Evolutionary conservation across 2,329 filamentous ascomycete species (phyloP).

Genomic region (Diaporthe helianthi): DNA sequence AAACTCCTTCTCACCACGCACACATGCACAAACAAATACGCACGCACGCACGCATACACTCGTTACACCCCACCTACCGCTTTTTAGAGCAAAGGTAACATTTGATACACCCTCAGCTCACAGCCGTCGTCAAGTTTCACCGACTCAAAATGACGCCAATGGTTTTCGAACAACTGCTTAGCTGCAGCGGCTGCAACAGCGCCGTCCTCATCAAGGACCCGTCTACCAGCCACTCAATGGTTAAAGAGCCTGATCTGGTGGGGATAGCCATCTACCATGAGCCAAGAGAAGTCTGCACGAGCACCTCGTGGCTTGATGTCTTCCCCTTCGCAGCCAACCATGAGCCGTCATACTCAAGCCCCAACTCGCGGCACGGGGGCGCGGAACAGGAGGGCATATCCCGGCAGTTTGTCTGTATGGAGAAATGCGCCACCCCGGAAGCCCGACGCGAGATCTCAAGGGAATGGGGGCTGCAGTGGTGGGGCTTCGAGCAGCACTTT

Average conservation of each 20-base stretch:
- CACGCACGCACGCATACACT: neutral
- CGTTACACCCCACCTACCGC: neutral
- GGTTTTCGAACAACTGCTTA: neutral
- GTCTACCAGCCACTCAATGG: too few species aligned
- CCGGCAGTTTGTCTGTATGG: neutral
- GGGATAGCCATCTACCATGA: neutral
- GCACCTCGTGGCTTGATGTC: neutral
- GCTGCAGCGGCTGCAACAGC: neutral
- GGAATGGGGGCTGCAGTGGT: neutral
- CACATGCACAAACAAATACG: neutral
- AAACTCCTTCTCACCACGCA: too few species aligned
- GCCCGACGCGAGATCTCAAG: neutral
- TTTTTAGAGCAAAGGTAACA: too few species aligned
- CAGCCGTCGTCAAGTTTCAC: neutral
- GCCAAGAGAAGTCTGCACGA: neutral
- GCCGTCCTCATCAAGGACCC: neutral
- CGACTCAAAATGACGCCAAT: neutral
- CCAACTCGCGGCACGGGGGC: neutral
- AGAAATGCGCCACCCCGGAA: neutral
- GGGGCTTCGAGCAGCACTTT: slow-evolving; percentile 2
- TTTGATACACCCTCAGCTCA: too few species aligned
- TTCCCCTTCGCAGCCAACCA: neutral
- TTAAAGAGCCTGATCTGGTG: rapidly evolving
- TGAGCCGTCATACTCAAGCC: too few species aligned
- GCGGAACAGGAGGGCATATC: neutral